Percentiles rank a stretch among this genome's conserved stretches.
phyloP scores from a whole-genome alignment of 257 asterid genomes.

The Eustoma russellianum region DNA sequence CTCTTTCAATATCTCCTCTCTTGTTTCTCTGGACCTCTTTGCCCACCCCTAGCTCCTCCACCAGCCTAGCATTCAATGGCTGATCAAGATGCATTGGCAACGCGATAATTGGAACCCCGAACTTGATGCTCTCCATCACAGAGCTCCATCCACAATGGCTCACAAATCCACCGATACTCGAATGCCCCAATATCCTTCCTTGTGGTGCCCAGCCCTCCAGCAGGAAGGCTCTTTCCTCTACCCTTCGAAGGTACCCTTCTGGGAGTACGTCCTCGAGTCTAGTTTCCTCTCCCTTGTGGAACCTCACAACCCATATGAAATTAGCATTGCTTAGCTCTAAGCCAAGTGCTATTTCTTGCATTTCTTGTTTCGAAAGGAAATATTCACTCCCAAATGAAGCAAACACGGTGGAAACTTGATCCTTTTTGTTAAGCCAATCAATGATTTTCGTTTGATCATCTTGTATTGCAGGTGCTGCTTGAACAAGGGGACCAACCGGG shows the following conservation, averaged over 20 bases:
- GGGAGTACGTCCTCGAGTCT: conserved; percentile 24
- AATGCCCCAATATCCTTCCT: conserved; percentile 30
- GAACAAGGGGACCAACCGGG: conserved; percentile 44
- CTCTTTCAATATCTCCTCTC: conserved; percentile 28
- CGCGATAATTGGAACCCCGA: conserved; percentile 44
- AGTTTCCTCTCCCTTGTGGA: conserved; percentile 19
- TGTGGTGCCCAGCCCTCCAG: conserved; percentile 57
- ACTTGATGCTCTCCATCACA: conserved; percentile 39
- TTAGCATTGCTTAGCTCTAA: conserved; percentile 41
- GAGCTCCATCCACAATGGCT: conserved; percentile 71
- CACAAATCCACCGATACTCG: conserved; percentile 45
- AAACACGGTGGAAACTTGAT: conserved; percentile 34
- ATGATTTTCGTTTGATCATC: conserved; percentile 13
- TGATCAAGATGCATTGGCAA: conserved; percentile 64
- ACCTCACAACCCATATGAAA: conserved; percentile 55
- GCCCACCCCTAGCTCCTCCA: conserved; percentile 43
- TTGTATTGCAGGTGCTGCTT: conserved; percentile 10
- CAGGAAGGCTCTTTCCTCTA: conserved; percentile 34
- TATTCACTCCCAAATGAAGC: conserved; percentile 58
- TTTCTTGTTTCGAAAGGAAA: conserved; percentile 38
- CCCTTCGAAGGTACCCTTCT: conserved; percentile 30
- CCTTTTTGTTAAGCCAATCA: conserved; percentile 44
- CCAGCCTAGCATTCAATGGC: conserved; percentile 51
- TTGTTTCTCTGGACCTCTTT: conserved; percentile 37
- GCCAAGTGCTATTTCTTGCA: conserved; percentile 47